Base-by-base conservation (phyloP, 305 asterid genomes). In the Striga hermonthica region DNA sequence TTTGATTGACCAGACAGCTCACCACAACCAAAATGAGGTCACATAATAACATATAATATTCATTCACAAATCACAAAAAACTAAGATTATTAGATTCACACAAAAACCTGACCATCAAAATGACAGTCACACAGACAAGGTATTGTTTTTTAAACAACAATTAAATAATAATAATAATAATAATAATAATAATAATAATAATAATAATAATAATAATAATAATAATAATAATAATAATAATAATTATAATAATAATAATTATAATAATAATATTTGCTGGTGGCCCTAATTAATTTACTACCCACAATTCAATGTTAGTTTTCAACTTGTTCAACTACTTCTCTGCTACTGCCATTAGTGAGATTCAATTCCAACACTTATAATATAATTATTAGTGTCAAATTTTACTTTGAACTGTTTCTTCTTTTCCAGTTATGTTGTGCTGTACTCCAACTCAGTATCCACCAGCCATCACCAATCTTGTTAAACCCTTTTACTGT, bases 301-400 rank as follows among this genome's bases (percentile, higher is more conserved):
- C 66, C 66, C 49, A 50, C 12, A 76, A 79, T 76, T 81, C 9
- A 81, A 76, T 79, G 79, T 59, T 57, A 13, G 63, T 62, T 48
- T 22, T 48, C 55, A 57, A 72, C 68, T 67, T 47, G 72, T 76
- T 63, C 82, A 82, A 56, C 87, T 41, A 82, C 87, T 49, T 62
- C 75, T 74, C 74, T 76, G 80, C 72, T 69, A 72, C 28, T 49
- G 52, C 69, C 76, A 70, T 79, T 73, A 77, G 76, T 79, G 47
- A 10, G 70, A 68, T 79, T 77, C 57, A 76, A 72, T 78, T 67
- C 81, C 39, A 53, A 64, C 48, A 52, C 60, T 62, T 41, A 37
- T n/a, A n/a, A n/a, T n/a, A n/a, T n/a, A n/a, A n/a, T 12, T 13
- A 41, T 41, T 7, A 41, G 22, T 44, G 34, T 50, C 13, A 14